Conservation (phyloP, 441 rosid species). For the Theobroma grandiflorum region DNA sequence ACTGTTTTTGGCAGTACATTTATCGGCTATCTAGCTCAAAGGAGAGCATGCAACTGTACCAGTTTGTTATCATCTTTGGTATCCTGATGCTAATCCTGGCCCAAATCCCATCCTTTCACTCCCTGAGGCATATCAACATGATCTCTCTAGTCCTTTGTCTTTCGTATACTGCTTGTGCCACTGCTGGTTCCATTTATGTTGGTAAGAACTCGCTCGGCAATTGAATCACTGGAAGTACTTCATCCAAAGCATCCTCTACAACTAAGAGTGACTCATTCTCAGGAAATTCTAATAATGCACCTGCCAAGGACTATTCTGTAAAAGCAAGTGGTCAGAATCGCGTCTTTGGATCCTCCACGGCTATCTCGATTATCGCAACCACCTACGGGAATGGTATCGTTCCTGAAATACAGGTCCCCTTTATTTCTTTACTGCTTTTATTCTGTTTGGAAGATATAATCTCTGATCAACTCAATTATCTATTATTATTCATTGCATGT, state of each 20-base stretch:
- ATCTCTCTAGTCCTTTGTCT: slow-evolving; percentile 63
- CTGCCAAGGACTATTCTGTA: not conserved
- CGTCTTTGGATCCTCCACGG: slow-evolving; percentile 69
- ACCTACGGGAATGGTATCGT: slow-evolving; percentile 79
- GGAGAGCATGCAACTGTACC: slow-evolving; percentile 69
- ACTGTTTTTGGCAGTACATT: slow-evolving; percentile 49
- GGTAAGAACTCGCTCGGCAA: slow-evolving; percentile 39
- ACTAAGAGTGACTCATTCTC: not conserved
- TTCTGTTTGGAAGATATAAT: not conserved
- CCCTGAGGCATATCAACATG: slow-evolving; percentile 73
- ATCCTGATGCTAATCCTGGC: slow-evolving; percentile 72
- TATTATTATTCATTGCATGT: no score
- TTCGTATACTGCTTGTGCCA: slow-evolving; percentile 68
- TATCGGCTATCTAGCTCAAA: slow-evolving; percentile 55
- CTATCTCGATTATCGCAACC: slow-evolving; percentile 77
- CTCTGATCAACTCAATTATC: not conserved
- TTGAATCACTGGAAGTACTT: not conserved
- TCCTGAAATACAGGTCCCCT: slow-evolving; percentile 77
- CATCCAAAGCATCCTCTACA: slow-evolving; percentile 35
- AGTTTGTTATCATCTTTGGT: slow-evolving; percentile 70
- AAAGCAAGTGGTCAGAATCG: slow-evolving; percentile 29
- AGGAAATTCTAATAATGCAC: not conserved
- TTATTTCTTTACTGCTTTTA: no score
- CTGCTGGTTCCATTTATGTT: slow-evolving; percentile 63
- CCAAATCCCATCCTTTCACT: slow-evolving; percentile 84